These are phyloP conservation scores for Apiospora pterosperma DNA, from an alignment of 2,329 filamentous ascomycete species.

Conservation along the genomic window DNA sequence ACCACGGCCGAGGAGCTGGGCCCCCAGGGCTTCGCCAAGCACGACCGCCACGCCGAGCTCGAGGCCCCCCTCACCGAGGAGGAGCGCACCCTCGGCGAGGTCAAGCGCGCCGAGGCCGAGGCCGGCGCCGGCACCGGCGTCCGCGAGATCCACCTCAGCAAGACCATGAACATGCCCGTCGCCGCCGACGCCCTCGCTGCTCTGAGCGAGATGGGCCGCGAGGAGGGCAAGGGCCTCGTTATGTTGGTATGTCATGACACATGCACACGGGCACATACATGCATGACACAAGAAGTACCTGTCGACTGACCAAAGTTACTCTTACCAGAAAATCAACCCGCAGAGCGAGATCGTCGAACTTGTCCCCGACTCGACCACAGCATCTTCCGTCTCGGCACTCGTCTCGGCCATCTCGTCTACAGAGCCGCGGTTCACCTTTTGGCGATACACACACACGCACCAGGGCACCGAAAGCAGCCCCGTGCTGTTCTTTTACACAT, in stretches of 20 bases:
- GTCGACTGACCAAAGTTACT: neutral
- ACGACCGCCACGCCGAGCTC: constrained; percentile 63
- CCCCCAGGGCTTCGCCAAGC: constrained; percentile 65
- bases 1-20: constrained; percentile 69
- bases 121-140: constrained; percentile 65
- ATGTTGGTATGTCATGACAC: constrained; percentile 55
- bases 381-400: constrained; percentile 56
- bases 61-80: constrained; percentile 76
- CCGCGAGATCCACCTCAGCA: constrained; percentile 57
- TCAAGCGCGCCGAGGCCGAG: constrained; percentile 72
- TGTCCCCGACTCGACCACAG: constrained; percentile 46
- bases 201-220: constrained; percentile 54
- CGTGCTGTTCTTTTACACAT: constrained; percentile 80
- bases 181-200: constrained; percentile 62
- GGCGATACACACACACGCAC: constrained; percentile 60
- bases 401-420: constrained; percentile 56
- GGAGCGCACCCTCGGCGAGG: constrained; percentile 66
- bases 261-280: neutral
- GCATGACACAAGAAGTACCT: neutral
- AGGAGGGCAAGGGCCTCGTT: constrained; percentile 50
- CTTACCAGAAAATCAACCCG: constrained; percentile 65
- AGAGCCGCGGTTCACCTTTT: constrained; percentile 78
- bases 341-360: constrained; percentile 67
- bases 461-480: constrained; percentile 50
- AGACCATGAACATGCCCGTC: constrained; percentile 55